Base-by-base conservation (phyloP, 2,329 filamentous ascomycete genomes). In the Aspergillus jensenii region DNA sequence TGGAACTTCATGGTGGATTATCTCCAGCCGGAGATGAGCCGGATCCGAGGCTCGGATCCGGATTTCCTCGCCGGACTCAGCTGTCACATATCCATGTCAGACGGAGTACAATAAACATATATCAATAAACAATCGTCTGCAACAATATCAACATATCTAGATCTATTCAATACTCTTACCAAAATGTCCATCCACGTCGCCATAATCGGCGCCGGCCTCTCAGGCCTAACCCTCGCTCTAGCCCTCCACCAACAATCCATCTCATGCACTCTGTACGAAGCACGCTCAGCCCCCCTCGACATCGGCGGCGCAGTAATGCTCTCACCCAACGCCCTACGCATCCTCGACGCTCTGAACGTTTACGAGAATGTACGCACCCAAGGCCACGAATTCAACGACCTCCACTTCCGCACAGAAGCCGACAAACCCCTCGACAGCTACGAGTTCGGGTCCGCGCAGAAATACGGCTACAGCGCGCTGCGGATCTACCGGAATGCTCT, bases 231-330 rank as follows among this genome's bases (percentile, higher is more conserved):
- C 1, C 75, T 87, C 0, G 83, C 83, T 0, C 75, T 88, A 0
- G 76, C 81, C 2, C 74, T 88, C 0, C 78, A 85, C 56, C 72
- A 79, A 31, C 75, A 82, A 56, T 72, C 73, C 41, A 85, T 87
- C 44, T 62, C 74, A 5, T 76, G 72, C 58, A 79, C 72, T 3
- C 70, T 87, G 51, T 86, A 84, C 60, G 84, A 87, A 59, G 73
- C 76, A 14, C 77, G 80, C 8, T 58, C 71, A 0, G 74, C 75
- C 0, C 73, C 78, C 1, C 74, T 79, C 2, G 75, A 81, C 58
- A 79, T 80, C 23, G 81, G 81, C 17, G 84, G 84, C 3, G 83
- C 81, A 1, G 74, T 87, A 31, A 84, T 85, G 79, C 77, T 87
- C 2, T 84, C 83, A 0, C 84, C 84, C 5, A 87, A 87, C 53